Evolutionary conservation across 352 stramenopile genomes (phyloP).

Genomic region (Halophytophthora polymorphica): DNA sequence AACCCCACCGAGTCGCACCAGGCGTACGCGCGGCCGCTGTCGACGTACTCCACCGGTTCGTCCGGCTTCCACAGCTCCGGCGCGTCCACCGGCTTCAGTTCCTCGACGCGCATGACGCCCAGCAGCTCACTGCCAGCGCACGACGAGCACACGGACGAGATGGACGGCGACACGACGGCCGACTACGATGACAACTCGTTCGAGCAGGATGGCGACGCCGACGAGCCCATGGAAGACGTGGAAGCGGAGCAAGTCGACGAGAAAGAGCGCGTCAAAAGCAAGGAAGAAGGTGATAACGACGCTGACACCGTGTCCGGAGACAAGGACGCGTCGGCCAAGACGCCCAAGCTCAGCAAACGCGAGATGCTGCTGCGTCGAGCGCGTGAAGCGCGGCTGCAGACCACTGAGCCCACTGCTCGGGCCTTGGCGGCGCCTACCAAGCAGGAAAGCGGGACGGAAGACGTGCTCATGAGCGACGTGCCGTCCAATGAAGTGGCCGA

Average conservation of each 20-base stretch:
- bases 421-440: conserved; percentile 45
- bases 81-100: conserved; percentile 14
- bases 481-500: conserved; percentile 86
- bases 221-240: conserved; percentile 33
- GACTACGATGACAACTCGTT: conserved; percentile 36
- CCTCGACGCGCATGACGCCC: conserved; percentile 14
- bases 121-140: conserved; percentile 8
- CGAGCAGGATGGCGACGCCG: conserved; percentile 20
- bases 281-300: not conserved
- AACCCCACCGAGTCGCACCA: conserved; percentile 69
- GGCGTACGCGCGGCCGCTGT: conserved; percentile 49
- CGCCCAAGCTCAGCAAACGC: conserved; percentile 59
- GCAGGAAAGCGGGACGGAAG: conserved; percentile 11
- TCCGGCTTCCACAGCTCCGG: conserved; percentile 11
- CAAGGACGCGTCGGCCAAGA: conserved; percentile 4
- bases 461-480: conserved; percentile 37
- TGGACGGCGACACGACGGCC: conserved; percentile 22
- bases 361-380: conserved; percentile 74
- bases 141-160: conserved; percentile 16
- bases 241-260: conserved; percentile 26
- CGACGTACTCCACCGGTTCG: conserved; percentile 46
- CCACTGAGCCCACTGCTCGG: conserved; percentile 53
- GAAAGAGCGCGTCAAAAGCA: conserved; percentile 13
- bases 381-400: conserved; percentile 53
- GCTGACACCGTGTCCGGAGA: conserved; percentile 6